phyloP scores from a whole-genome alignment of 345 rosid species.

The Populus euphratica region DNA sequence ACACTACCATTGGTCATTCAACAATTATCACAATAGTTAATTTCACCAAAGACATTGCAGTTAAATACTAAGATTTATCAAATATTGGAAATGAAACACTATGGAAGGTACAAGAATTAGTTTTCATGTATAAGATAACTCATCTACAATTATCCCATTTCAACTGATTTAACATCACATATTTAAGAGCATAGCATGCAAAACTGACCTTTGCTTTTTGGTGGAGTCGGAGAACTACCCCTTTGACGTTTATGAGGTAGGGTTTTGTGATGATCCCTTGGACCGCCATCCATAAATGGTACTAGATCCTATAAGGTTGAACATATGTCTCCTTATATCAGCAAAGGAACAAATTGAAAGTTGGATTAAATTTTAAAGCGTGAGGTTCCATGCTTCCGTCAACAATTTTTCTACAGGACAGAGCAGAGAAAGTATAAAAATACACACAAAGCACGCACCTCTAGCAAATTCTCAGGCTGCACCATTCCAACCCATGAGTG shows the following conservation, averaged over 20 bases:
- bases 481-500: slow-evolving; percentile 89
- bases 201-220: slow-evolving; percentile 56
- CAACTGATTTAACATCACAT: not conserved
- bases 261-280: slow-evolving; percentile 63
- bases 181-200: not conserved
- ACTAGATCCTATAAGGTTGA: slow-evolving; percentile 59
- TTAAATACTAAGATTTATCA: not conserved
- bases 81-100: not conserved
- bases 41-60: not conserved
- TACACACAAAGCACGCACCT: slow-evolving; percentile 36
- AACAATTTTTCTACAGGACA: not conserved
- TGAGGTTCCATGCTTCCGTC: not conserved
- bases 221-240: slow-evolving; percentile 58
- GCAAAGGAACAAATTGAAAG: not conserved
- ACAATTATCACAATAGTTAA: not conserved
- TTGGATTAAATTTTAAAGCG: not conserved
- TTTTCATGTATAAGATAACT: not conserved
- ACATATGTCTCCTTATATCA: slow-evolving; percentile 9
- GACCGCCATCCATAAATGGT: slow-evolving; percentile 94
- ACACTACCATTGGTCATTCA: not conserved
- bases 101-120: not conserved
- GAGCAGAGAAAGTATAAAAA: not conserved
- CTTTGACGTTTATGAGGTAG: slow-evolving; percentile 84
- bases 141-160: not conserved
- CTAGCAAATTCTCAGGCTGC: slow-evolving; percentile 81